Evolutionary conservation across 495 filamentous ascomycete genomes (phyloP).

Genomic region (Aspergillus steynii): DNA sequence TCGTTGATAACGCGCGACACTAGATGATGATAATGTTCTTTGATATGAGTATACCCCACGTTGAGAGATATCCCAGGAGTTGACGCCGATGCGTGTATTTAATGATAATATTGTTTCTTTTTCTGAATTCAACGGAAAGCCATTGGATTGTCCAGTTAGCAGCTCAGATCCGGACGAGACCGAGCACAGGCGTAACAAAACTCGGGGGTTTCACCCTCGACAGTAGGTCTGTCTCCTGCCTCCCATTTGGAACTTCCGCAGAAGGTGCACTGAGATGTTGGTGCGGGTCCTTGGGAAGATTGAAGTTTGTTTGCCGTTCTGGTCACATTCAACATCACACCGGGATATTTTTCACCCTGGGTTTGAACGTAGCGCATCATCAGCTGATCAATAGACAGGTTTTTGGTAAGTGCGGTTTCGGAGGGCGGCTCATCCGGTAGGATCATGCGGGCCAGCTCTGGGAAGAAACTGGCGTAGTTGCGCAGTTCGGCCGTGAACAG

Average conservation of each 20-base stretch:
- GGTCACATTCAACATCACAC: slow-evolving; percentile 92
- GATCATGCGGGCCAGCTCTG: slow-evolving; percentile 54
- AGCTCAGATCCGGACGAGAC: slow-evolving; percentile 37
- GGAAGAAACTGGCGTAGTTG: slow-evolving; percentile 56
- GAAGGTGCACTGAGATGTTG: slow-evolving; percentile 29
- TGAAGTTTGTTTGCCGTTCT: slow-evolving; percentile 79
- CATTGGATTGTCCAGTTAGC: slow-evolving; percentile 45
- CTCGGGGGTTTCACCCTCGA: slow-evolving; percentile 7
- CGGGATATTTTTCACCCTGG: slow-evolving; percentile 85
- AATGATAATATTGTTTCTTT: slow-evolving; percentile 6
- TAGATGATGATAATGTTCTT: slow-evolving; percentile 5
- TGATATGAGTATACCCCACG: slow-evolving; percentile 13
- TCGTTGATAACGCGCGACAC: slow-evolving; percentile 10
- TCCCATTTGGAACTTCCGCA: slow-evolving; percentile 46
- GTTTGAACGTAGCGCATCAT: slow-evolving; percentile 85
- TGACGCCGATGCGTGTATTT: background rate
- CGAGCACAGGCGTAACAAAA: slow-evolving; percentile 63
- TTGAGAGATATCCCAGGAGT: slow-evolving; percentile 1
- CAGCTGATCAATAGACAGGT: slow-evolving; percentile 85
- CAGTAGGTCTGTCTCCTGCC: slow-evolving; percentile 11
- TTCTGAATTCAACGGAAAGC: background rate
- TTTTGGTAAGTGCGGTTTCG: slow-evolving; percentile 54
- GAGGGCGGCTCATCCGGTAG: slow-evolving; percentile 37
- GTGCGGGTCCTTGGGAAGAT: slow-evolving; percentile 17
- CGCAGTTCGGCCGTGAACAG: slow-evolving; percentile 76